Percentiles rank a stretch among this genome's conserved stretches.
Conservation (phyloP, 768 basidiomycete species). For the Boletus vinaceobasis region DNA sequence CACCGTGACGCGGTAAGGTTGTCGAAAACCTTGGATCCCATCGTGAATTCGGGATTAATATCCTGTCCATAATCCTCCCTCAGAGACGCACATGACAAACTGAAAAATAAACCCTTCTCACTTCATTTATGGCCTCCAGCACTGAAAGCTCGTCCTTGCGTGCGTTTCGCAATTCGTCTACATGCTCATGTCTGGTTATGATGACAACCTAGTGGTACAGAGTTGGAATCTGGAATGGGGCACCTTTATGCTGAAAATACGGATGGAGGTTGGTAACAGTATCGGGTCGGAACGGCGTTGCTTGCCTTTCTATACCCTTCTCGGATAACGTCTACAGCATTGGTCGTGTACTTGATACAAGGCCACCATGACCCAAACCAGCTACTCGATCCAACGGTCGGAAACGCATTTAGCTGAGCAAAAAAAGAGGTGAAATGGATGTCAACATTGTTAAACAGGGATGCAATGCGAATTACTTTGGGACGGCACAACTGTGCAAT, state of each 20-base stretch:
- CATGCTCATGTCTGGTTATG: constrained; percentile 23
- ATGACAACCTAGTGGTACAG: constrained; percentile 38
- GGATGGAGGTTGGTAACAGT: neutral
- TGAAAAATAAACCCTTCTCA: constrained; percentile 4
- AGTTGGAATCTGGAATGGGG: constrained; percentile 31
- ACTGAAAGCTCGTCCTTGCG: constrained; percentile 38
- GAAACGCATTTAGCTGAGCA: constrained; percentile 25
- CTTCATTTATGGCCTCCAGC: constrained; percentile 31
- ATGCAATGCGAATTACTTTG: neutral
- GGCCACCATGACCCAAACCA: constrained; percentile 28
- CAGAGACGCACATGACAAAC: neutral
- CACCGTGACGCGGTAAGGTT: constrained; percentile 29
- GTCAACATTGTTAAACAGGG: neutral
- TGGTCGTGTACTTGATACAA: constrained; percentile 14
- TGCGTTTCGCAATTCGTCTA: constrained; percentile 40
- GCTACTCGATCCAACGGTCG: constrained; percentile 23
- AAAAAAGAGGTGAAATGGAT: neutral
- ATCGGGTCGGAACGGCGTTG: neutral
- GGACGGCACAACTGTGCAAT: neutral
- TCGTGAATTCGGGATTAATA: constrained; percentile 35
- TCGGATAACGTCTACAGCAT: constrained; percentile 21
- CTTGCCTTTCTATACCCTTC: constrained; percentile 32
- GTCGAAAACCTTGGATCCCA: constrained; percentile 28
- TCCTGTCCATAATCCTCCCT: constrained; percentile 23
- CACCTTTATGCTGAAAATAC: constrained; percentile 19